A percentile compares a stretch with the other conserved stretches of the same genome.
Conservation (phyloP, 202 grass and related monocot species). For the Schoenoplectus tabernaemontani region DNA sequence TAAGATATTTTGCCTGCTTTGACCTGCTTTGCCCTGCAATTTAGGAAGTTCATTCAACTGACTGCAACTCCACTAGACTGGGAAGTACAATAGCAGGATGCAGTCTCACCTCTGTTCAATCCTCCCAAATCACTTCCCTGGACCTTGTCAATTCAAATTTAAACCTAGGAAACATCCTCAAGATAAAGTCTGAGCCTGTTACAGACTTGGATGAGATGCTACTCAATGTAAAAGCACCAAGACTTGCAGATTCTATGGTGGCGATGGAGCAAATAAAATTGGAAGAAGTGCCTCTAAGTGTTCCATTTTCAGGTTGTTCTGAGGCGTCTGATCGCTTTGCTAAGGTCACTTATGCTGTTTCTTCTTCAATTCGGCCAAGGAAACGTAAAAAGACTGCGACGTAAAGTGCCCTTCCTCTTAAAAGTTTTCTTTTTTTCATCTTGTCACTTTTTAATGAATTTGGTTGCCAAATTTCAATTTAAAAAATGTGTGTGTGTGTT, state of each 20-base stretch:
- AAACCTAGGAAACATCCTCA: not conserved
- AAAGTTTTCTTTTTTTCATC: constrained; percentile 3
- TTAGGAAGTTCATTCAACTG: not conserved
- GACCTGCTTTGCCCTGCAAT: not conserved
- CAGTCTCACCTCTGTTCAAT: not conserved
- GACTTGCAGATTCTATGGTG: not conserved
- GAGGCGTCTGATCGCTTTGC: not conserved
- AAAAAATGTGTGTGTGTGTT: not conserved
- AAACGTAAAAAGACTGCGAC: constrained; percentile 70
- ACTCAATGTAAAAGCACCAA: not conserved
- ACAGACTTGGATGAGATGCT: not conserved
- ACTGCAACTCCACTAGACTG: not conserved
- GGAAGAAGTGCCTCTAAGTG: constrained; percentile 25
- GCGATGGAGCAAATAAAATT: constrained; percentile 2
- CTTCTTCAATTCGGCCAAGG: constrained; percentile 36
- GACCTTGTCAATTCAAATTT: not conserved
- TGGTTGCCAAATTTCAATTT: not conserved
- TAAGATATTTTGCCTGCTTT: not conserved
- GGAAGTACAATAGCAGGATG: not conserved
- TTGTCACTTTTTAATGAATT: constrained; percentile 3
- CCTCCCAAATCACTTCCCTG: not conserved
- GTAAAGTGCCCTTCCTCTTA: constrained; percentile 31
- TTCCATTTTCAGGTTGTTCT: constrained; percentile 14
- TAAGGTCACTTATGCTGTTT: constrained; percentile 10
- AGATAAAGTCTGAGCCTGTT: constrained; percentile 9